Evolutionary conservation across 495 filamentous ascomycete species (phyloP).

Genomic region (Terfezia boudieri): DNA sequence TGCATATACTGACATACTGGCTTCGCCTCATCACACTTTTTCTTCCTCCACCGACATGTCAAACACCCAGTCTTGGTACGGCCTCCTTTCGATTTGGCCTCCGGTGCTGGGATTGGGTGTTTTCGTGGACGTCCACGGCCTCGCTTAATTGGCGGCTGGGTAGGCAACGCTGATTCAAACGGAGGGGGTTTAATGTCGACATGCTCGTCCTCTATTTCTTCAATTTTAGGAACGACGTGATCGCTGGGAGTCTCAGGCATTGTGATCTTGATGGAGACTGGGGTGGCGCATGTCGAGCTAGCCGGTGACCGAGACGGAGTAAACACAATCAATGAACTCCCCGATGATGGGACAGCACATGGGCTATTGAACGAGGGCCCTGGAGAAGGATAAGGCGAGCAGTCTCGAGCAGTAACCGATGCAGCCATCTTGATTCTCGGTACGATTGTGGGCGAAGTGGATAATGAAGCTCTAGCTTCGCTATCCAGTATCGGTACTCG

Average conservation of each 20-base stretch:
- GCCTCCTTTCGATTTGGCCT: slow-evolving; percentile 58
- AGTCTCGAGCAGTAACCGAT: too few species aligned
- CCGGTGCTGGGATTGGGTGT: slow-evolving; percentile 39
- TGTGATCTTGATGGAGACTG: too few species aligned
- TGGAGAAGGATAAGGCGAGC: too few species aligned
- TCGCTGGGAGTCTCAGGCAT: background rate
- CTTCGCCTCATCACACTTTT: slow-evolving; percentile 95
- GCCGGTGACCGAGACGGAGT: too few species aligned
- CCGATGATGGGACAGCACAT: too few species aligned
- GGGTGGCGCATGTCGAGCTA: too few species aligned
- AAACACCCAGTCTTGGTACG: slow-evolving; percentile 86
- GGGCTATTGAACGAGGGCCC: too few species aligned
- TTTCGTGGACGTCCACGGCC: slow-evolving; percentile 67
- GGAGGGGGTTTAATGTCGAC: slow-evolving; percentile 8
- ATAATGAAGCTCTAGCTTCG: too few species aligned
- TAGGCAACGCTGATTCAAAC: slow-evolving; percentile 6
- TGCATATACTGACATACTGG: slow-evolving; percentile 44
- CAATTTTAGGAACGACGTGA: slow-evolving; percentile 12
- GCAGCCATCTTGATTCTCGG: too few species aligned
- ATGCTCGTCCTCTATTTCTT: slow-evolving; percentile 13
- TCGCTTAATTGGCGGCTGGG: slow-evolving; percentile 24
- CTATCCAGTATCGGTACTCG: too few species aligned
- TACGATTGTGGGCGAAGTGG: too few species aligned
- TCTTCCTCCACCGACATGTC: slow-evolving; percentile 77
- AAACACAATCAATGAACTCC: too few species aligned